A percentile compares a stretch with the other conserved stretches of the same genome.
phyloP scores from a whole-genome alignment of 2,329 filamentous ascomycete species.

The Aspergillus versicolor region DNA sequence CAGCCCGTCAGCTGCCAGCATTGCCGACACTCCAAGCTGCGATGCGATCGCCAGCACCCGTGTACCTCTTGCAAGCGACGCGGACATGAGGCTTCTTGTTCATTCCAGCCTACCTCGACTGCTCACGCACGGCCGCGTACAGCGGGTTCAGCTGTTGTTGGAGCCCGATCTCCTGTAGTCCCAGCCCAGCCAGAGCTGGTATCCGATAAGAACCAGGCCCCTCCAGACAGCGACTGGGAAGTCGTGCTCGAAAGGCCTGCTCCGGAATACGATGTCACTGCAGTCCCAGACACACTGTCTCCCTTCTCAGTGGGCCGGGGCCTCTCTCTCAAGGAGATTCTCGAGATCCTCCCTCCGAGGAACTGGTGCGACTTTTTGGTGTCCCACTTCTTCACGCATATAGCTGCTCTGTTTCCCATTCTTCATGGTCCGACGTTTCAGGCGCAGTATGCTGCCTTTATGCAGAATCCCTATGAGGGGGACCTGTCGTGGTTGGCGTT shows the following conservation, averaged over 20 bases:
- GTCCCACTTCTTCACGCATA: background rate
- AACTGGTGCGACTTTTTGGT: conserved; percentile 3
- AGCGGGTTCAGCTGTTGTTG: too few relatives aligned
- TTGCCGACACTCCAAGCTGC: conserved; percentile 3
- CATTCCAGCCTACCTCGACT: background rate
- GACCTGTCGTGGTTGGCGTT: conserved; percentile 30
- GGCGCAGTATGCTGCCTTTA: background rate
- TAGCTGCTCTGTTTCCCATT: conserved; percentile 1
- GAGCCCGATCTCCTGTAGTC: too few relatives aligned
- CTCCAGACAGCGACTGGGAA: background rate
- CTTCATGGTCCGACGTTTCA: conserved; percentile 10
- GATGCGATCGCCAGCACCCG: conserved; percentile 2
- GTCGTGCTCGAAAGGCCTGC: background rate
- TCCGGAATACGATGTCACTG: too few relatives aligned
- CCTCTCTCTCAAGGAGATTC: conserved; percentile 11
- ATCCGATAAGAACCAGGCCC: background rate
- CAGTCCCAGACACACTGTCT: too few relatives aligned
- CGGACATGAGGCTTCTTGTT: background rate
- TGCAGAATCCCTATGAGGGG: conserved; percentile 15
- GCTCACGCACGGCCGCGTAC: too few relatives aligned
- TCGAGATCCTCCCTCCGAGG: conserved; percentile 6
- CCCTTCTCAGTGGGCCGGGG: background rate
- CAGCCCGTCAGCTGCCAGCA: too few relatives aligned
- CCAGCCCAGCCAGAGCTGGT: too few relatives aligned
- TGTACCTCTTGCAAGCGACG: background rate